These are phyloP conservation scores for Salix caprea DNA, from an alignment of 345 rosid species.

Conservation along the genomic window DNA sequence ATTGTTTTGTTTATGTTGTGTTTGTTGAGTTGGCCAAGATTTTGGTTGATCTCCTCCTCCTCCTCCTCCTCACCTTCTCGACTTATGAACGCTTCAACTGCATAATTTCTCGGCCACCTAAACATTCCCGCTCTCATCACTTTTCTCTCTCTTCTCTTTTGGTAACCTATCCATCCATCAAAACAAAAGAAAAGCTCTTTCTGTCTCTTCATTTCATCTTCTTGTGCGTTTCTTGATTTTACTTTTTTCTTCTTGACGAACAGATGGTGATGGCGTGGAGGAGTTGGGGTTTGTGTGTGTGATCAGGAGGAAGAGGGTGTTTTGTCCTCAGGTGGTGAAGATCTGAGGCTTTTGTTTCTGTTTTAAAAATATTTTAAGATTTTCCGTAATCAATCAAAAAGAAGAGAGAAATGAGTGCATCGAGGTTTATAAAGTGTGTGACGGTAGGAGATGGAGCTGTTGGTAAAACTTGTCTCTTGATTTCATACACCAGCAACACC, in stretches of 20 bases:
- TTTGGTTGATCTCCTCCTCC: conserved; percentile 16
- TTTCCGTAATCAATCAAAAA: neutral
- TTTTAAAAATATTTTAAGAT: neutral
- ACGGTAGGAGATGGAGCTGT: conserved; percentile 33
- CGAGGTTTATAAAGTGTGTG: conserved; percentile 33
- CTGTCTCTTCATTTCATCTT: neutral
- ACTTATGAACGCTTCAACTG: neutral
- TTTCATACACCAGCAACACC: conserved; percentile 33
- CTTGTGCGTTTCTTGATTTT: conserved; percentile 9
- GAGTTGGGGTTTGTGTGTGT: conserved; percentile 1
- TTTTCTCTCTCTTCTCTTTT: conserved; percentile 11
- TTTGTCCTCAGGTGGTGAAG: conserved; percentile 26
- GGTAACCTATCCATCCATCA: neutral
- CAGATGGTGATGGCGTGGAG: conserved; percentile 21
- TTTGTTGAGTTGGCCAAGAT: conserved; percentile 39
- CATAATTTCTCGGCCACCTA: conserved; percentile 39
- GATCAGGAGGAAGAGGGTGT: conserved; percentile 2
- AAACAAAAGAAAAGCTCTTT: neutral
- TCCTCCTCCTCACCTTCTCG: neutral
- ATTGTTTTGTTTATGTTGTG: conserved; percentile 23
- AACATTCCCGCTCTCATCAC: neutral
- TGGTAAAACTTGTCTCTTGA: conserved; percentile 32
- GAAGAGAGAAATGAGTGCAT: conserved; percentile 26
- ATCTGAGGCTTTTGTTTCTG: conserved; percentile 22
- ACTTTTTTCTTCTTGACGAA: neutral